These are phyloP conservation scores for Fusarium penzigii DNA, from an alignment of 2,329 filamentous ascomycete species.

Conservation along the genomic window DNA sequence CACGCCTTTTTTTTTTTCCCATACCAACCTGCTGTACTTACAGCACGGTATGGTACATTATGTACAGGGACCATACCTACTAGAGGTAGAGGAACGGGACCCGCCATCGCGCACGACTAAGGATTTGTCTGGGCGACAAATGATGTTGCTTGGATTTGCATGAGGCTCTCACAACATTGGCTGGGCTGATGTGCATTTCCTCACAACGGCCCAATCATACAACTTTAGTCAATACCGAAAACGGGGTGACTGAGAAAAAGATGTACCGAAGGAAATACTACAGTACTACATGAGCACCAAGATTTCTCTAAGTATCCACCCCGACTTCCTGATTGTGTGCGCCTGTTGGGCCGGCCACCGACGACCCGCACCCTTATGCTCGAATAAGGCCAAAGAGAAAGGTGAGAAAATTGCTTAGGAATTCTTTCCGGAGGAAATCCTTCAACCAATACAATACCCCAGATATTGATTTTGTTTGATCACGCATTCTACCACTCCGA, in stretches of 20 bases:
- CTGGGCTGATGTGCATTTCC: not conserved
- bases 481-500: slow-evolving; percentile 21
- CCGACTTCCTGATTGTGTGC: slow-evolving; percentile 31
- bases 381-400: not conserved
- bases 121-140: not conserved
- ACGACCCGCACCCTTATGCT: slow-evolving; percentile 25
- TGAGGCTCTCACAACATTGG: not conserved
- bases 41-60: too few relatives aligned
- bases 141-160: not conserved
- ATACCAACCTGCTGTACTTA: too few relatives aligned
- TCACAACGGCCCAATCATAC: not conserved
- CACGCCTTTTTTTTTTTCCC: slow-evolving; percentile 6
- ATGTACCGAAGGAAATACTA: not conserved
- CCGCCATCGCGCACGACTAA: not conserved
- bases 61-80: too few relatives aligned
- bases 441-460: slow-evolving; percentile 1
- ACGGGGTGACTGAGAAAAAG: not conserved
- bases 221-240: not conserved
- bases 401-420: slow-evolving; percentile 12
- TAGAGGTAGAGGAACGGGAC: not conserved
- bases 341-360: slow-evolving; percentile 29
- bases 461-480: not conserved
- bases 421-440: slow-evolving; percentile 4
- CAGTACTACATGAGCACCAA: slow-evolving; percentile 4
- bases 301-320: slow-evolving; percentile 16